phyloP scores from a whole-genome alignment of 768 basidiomycete species.

The Boletus reticulatus region DNA sequence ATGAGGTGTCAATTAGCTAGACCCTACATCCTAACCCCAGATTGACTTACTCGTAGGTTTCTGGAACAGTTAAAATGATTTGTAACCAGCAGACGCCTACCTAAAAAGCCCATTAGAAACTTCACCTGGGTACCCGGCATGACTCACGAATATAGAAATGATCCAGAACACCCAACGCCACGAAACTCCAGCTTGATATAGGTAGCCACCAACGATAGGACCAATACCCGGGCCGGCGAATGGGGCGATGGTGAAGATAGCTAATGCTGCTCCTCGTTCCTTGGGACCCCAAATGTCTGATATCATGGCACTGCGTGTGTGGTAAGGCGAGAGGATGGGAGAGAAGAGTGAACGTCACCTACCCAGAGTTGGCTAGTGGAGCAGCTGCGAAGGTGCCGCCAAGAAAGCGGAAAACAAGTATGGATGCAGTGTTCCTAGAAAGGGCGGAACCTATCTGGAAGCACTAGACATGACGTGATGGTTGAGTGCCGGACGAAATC shows the following conservation, averaged over 20 bases:
- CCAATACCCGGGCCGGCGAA: slow-evolving; percentile 67
- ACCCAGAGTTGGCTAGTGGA: slow-evolving; percentile 71
- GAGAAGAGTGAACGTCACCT: slow-evolving; percentile 7
- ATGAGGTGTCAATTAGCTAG: slow-evolving; percentile 19
- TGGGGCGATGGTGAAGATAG: slow-evolving; percentile 61
- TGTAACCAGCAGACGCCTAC: slow-evolving; percentile 47
- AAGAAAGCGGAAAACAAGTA: slow-evolving; percentile 72
- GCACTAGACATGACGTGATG: slow-evolving; percentile 31
- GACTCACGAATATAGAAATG: slow-evolving; percentile 52
- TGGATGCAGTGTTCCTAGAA: slow-evolving; percentile 54
- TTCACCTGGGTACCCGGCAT: not conserved
- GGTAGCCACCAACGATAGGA: slow-evolving; percentile 51
- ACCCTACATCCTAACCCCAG: not conserved
- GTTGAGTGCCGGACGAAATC: not conserved
- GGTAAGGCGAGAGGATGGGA: not conserved
- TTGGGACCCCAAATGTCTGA: slow-evolving; percentile 63
- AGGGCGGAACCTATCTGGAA: slow-evolving; percentile 67
- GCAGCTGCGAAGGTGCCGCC: slow-evolving; percentile 67
- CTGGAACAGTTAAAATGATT: slow-evolving; percentile 57
- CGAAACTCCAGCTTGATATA: slow-evolving; percentile 36
- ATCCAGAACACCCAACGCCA: slow-evolving; percentile 76
- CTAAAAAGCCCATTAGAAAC: slow-evolving; percentile 25
- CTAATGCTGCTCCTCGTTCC: slow-evolving; percentile 61
- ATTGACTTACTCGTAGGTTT: slow-evolving; percentile 58
- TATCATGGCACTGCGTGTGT: slow-evolving; percentile 42